Conservation (phyloP, 1,139 yeast species). For the Wickerhamiella infanticola region DNA sequence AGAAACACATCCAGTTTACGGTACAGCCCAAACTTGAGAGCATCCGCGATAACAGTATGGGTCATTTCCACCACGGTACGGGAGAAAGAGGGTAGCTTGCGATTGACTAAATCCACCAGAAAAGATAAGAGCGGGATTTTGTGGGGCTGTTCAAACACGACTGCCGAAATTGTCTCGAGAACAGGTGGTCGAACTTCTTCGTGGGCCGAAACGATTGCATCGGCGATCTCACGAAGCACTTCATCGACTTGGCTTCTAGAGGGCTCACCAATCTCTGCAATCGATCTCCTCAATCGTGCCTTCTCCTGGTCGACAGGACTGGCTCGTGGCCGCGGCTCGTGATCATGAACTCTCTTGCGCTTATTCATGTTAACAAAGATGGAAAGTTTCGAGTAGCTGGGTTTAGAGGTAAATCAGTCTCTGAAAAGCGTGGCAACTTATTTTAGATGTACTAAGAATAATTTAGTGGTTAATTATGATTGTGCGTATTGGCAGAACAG, state of each 20-base stretch:
- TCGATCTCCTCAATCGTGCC: constrained; percentile 9
- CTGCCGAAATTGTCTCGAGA: constrained; percentile 49
- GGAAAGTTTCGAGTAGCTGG: too few species aligned
- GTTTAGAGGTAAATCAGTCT: too few species aligned
- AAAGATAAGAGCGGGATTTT: constrained; percentile 59
- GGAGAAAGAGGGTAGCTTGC: constrained; percentile 46
- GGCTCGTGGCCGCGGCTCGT: not conserved
- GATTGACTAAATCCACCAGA: constrained; percentile 53
- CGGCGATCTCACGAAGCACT: constrained; percentile 41
- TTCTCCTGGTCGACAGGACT: constrained; percentile 1
- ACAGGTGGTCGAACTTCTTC: constrained; percentile 44
- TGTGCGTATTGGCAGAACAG: too few species aligned
- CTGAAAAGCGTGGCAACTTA: too few species aligned
- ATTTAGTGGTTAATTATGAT: too few species aligned
- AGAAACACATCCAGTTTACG: constrained; percentile 53
- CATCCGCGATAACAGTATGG: constrained; percentile 43
- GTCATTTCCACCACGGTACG: constrained; percentile 54
- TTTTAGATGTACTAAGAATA: too few species aligned
- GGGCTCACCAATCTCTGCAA: constrained; percentile 18
- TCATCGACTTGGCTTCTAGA: constrained; percentile 30
- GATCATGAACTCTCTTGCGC: constrained; percentile 2
- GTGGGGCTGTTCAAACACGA: constrained; percentile 79
- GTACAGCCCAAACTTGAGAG: constrained; percentile 39
- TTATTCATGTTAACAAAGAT: constrained; percentile 2
- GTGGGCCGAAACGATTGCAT: constrained; percentile 37